Percentiles rank a stretch among this genome's conserved stretches.
phyloP scores from a whole-genome alignment of 73 alveolate genomes.

The Paramecium tetraurelia region DNA sequence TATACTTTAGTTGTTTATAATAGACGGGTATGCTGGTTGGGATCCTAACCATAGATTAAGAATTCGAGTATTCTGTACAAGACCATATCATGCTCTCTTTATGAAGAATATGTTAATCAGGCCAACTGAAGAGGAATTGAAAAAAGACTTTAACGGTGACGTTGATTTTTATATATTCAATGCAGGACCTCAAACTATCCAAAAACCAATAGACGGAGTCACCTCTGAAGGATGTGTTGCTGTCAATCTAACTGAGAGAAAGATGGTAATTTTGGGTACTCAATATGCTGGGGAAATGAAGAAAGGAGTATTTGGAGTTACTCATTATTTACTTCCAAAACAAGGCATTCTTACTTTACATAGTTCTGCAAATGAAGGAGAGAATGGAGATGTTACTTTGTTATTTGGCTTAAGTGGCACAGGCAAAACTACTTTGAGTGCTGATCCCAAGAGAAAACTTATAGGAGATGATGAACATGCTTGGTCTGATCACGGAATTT shows the following conservation, averaged over 20 bases:
- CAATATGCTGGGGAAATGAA: conserved; percentile 98
- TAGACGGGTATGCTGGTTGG: conserved; percentile 97
- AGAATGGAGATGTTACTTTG: conserved; percentile 86
- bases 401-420: conserved; percentile 97
- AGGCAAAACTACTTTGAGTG: conserved; percentile 95
- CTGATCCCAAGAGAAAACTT: conserved; percentile 88
- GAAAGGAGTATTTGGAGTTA: conserved; percentile 91
- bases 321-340: conserved; percentile 88
- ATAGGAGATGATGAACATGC: conserved; percentile 98
- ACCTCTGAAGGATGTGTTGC: conserved; percentile 86
- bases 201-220: conserved; percentile 73
- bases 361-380: conserved; percentile 89
- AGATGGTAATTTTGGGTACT: conserved; percentile 90
- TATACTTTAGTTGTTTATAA: conserved; percentile 63
- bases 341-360: conserved; percentile 90
- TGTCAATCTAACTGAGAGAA: conserved; percentile 78
- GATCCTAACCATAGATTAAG: conserved; percentile 84
- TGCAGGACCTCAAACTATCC: conserved; percentile 90
- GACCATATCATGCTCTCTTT: conserved; percentile 96
- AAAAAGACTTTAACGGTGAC: conserved; percentile 45
- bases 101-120: conserved; percentile 94
- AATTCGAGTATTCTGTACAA: conserved; percentile 74
- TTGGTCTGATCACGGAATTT: conserved; percentile 94
- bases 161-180: conserved; percentile 80
- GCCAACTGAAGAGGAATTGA: conserved; percentile 70